Conservation (phyloP, 495 filamentous ascomycete genomes). For the Tricharina praecox region DNA sequence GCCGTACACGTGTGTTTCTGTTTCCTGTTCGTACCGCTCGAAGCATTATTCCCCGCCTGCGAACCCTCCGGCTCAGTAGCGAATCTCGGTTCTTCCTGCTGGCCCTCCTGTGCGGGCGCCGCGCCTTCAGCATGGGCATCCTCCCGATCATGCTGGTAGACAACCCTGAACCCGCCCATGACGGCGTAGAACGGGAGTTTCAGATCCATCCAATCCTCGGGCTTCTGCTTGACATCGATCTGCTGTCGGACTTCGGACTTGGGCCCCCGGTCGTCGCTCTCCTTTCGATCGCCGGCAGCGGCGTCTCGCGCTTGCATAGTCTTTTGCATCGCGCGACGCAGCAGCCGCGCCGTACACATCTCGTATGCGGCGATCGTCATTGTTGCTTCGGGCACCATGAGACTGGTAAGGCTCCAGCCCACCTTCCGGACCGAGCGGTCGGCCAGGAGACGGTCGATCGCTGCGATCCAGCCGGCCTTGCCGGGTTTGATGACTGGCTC, state of each 20-base stretch:
- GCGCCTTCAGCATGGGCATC: no score
- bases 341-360: constrained; percentile 7
- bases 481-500: constrained; percentile 5
- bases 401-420: constrained; percentile 12
- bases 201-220: not conserved
- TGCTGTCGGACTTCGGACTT: not conserved
- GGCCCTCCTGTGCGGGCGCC: no score
- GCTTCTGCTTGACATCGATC: not conserved
- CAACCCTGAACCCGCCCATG: not conserved
- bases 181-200: not conserved
- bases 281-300: not conserved
- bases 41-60: not conserved
- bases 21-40: not conserved
- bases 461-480: not conserved
- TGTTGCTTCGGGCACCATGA: constrained; percentile 19
- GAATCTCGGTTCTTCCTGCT: no score
- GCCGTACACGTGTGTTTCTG: no score
- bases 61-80: no score
- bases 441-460: not conserved
- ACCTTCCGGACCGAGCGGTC: not conserved
- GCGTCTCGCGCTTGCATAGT: no score
- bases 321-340: not conserved
- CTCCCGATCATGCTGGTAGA: not conserved
- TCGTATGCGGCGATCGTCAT: constrained; percentile 16
- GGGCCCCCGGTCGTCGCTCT: not conserved